These are phyloP conservation scores for Vanderwaltozyma yarrowii DNA, from an alignment of 805 yeast genomes.

Conservation along the genomic window DNA sequence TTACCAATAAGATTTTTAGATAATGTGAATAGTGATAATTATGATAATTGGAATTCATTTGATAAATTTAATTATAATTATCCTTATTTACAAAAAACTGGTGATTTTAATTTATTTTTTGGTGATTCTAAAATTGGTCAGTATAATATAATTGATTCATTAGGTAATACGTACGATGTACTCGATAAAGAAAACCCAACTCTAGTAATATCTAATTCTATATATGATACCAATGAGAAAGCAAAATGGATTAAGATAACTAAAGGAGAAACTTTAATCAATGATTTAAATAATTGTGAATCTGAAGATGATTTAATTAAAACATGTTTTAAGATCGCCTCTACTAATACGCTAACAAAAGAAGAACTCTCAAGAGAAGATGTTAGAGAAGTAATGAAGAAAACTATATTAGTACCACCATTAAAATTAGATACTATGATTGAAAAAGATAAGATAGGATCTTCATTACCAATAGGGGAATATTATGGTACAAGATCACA, in stretches of 20 bases:
- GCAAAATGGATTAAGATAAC: slow-evolving; percentile 62
- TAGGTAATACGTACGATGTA: slow-evolving; percentile 23
- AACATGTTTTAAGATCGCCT: slow-evolving; percentile 45
- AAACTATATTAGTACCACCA: slow-evolving; percentile 68
- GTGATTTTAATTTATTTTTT: slow-evolving; percentile 30
- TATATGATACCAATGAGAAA: slow-evolving; percentile 29
- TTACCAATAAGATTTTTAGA: slow-evolving; percentile 34
- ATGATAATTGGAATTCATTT: slow-evolving; percentile 21
- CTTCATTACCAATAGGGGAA: slow-evolving; percentile 35
- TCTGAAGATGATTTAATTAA: slow-evolving; percentile 32
- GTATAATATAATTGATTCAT: slow-evolving; percentile 22
- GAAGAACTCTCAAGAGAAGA: slow-evolving; percentile 23
- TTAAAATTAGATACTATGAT: slow-evolving; percentile 30
- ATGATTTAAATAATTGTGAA: slow-evolving; percentile 12
- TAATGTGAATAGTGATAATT: slow-evolving; percentile 11
- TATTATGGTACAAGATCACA: slow-evolving; percentile 86
- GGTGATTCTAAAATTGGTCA: slow-evolving; percentile 23
- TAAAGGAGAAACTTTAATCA: slow-evolving; percentile 41
- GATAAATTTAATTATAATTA: slow-evolving; percentile 17
- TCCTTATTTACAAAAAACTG: slow-evolving; percentile 14
- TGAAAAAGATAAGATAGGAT: slow-evolving; percentile 22
- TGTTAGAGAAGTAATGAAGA: slow-evolving; percentile 35
- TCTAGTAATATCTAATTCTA: slow-evolving; percentile 27
- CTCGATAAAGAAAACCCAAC: slow-evolving; percentile 15
- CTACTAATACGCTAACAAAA: slow-evolving; percentile 32